A percentile compares a stretch with the other conserved stretches of the same genome.
Evolutionary conservation across 495 filamentous ascomycete species (phyloP).

Genomic region (Parmelia sp.): DNA sequence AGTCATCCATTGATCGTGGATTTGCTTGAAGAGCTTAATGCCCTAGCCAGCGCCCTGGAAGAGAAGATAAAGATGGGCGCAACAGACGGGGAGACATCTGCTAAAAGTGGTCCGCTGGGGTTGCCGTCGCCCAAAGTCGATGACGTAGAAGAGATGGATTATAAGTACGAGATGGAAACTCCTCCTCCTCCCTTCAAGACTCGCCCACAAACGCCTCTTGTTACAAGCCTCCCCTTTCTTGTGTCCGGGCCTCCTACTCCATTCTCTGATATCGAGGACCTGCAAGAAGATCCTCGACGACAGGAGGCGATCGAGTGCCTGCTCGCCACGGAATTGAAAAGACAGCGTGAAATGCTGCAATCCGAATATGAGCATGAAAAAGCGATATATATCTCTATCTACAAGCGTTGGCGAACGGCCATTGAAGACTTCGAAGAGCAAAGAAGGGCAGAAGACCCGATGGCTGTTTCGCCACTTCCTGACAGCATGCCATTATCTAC

Average conservation of each 20-base stretch:
- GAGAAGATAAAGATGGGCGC: conserved; percentile 25
- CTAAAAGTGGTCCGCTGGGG: conserved; percentile 27
- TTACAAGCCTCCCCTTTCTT: conserved; percentile 47
- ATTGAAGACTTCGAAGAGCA: conserved; percentile 56
- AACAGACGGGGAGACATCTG: conserved; percentile 28
- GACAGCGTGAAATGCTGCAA: conserved; percentile 38
- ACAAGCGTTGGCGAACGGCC: conserved; percentile 43
- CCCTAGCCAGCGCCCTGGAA: conserved; percentile 37
- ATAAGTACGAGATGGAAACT: conserved; percentile 12
- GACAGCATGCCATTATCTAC: conserved; percentile 33
- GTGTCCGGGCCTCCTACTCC: conserved; percentile 43
- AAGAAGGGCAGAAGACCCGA: conserved; percentile 50
- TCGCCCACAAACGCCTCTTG: conserved; percentile 26
- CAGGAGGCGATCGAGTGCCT: conserved; percentile 36
- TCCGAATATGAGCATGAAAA: conserved; percentile 39
- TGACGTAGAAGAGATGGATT: conserved; percentile 22
- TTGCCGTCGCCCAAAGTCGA: conserved; percentile 22
- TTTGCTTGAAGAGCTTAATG: conserved; percentile 41
- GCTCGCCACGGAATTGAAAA: conserved; percentile 35
- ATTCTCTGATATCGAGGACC: conserved; percentile 44
- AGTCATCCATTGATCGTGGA: conserved; percentile 43
- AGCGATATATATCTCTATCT: conserved; percentile 39
- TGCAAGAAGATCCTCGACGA: conserved; percentile 37
- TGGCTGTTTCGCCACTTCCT: conserved; percentile 44
- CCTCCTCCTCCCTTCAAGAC: conserved; percentile 4